phyloP scores from a whole-genome alignment of 1,284 basidiomycete species.

The Puccinia sorghi region DNA sequence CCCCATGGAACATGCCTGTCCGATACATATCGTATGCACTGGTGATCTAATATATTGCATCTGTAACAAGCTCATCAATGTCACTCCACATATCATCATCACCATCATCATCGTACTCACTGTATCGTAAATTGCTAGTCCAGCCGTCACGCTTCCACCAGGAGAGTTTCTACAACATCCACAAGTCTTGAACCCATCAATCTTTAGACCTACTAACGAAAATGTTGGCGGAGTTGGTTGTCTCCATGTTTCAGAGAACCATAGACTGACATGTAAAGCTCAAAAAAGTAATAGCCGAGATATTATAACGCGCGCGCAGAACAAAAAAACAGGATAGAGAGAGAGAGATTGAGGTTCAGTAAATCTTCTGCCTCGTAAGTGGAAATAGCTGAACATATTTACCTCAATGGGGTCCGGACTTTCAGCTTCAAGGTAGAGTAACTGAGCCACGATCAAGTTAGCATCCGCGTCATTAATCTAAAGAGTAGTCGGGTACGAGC shows the following conservation, averaged over 20 bases:
- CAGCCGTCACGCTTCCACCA: constrained; percentile 88
- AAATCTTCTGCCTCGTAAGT: too few species aligned
- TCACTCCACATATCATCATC: too few species aligned
- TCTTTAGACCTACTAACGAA: too few species aligned
- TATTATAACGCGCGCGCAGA: too few species aligned
- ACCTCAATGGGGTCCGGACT: constrained; percentile 77
- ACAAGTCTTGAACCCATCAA: too few species aligned
- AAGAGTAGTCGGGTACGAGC: too few species aligned
- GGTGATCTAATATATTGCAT: constrained; percentile 82
- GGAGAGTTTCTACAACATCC: constrained; percentile 95
- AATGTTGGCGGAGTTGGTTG: too few species aligned
- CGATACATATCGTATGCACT: constrained; percentile 90
- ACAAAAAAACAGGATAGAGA: too few species aligned
- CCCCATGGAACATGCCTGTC: constrained; percentile 90
- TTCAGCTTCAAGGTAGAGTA: constrained; percentile 90
- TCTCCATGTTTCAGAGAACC: too few species aligned
- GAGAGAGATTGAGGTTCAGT: background rate
- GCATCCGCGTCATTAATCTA: constrained; percentile 83
- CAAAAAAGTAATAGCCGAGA: background rate
- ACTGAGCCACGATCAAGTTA: constrained; percentile 79
- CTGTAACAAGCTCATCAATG: too few species aligned
- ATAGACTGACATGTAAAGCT: constrained; percentile 26
- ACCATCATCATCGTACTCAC: constrained; percentile 60
- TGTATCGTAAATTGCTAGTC: constrained; percentile 91
- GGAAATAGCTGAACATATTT: background rate